phyloP scores from a whole-genome alignment of 805 yeast genomes.

The Vanderwaltozyma verrucispora region DNA sequence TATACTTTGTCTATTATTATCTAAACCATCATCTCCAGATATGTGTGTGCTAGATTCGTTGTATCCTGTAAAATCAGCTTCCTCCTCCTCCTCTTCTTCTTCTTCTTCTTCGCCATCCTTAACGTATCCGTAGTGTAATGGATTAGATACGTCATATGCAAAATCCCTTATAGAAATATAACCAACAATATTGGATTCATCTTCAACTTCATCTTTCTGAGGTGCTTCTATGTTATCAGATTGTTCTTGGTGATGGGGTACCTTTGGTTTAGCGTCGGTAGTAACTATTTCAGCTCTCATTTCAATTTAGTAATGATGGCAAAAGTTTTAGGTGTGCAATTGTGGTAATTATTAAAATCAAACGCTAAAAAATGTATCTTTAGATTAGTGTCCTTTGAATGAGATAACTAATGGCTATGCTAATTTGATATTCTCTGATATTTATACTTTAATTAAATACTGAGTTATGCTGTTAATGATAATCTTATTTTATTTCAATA shows the following conservation, averaged over 20 bases:
- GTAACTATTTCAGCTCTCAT: no score
- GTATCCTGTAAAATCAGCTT: conserved; percentile 9
- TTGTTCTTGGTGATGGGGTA: neutral
- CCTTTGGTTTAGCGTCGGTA: neutral
- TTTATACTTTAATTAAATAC: no score
- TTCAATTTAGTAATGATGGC: neutral
- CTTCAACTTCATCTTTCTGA: neutral
- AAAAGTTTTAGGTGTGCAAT: no score
- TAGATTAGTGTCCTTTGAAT: no score
- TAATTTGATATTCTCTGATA: no score
- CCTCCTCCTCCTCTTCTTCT: conserved; percentile 17
- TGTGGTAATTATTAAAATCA: no score
- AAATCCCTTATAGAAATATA: conserved; percentile 61
- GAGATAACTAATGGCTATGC: no score
- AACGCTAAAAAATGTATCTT: no score
- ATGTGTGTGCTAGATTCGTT: conserved; percentile 1
- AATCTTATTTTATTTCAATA: no score
- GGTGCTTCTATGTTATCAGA: neutral
- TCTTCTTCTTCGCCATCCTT: conserved; percentile 21
- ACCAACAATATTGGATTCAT: conserved; percentile 11
- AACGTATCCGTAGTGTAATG: conserved; percentile 56
- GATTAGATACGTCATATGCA: conserved; percentile 64
- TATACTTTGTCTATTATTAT: conserved; percentile 24
- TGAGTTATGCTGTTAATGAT: no score
- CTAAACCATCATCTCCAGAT: conserved; percentile 13